A percentile compares a stretch with the other conserved stretches of the same genome.
phyloP scores from a whole-genome alignment of 2,329 filamentous ascomycete species.

The Cladosporium colombiae region DNA sequence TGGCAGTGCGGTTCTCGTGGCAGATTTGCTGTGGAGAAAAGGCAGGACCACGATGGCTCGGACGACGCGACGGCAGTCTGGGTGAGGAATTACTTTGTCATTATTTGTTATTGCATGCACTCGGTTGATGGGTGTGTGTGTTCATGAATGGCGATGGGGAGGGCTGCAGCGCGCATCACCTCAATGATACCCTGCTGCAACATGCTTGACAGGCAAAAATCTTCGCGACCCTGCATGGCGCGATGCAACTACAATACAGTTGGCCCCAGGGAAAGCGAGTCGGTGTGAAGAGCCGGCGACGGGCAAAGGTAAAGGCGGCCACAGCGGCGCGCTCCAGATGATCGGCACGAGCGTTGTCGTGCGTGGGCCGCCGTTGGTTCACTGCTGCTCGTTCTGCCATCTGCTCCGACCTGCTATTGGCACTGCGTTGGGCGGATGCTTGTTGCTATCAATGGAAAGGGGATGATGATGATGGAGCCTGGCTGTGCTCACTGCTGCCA shows the following conservation, averaged over 20 bases:
- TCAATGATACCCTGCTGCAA: not conserved
- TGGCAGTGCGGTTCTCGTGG: slow-evolving; percentile 12
- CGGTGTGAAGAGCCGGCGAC: slow-evolving; percentile 18
- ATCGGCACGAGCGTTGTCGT: slow-evolving; percentile 14
- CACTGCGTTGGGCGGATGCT: not conserved
- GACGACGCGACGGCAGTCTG: not conserved
- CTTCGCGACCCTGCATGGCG: slow-evolving; percentile 9
- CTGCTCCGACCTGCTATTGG: slow-evolving; percentile 1
- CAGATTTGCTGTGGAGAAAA: slow-evolving; percentile 19
- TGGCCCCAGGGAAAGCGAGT: slow-evolving; percentile 13
- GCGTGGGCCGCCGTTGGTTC: slow-evolving; percentile 13
- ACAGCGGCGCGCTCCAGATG: not conserved
- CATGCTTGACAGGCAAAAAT: not conserved
- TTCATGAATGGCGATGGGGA: too few relatives aligned
- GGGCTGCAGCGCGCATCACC: not conserved
- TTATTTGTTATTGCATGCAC: not conserved
- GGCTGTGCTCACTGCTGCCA: not conserved
- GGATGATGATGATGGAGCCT: not conserved
- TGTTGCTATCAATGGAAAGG: not conserved
- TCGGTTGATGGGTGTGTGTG: not conserved
- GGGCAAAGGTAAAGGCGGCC: not conserved
- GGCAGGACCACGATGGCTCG: not conserved
- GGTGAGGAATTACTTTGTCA: not conserved
- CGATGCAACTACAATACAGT: slow-evolving; percentile 7
- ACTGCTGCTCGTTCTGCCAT: not conserved